Conservation (phyloP, 2,329 filamentous ascomycete species). For the Furcasterigmium furcatum region DNA sequence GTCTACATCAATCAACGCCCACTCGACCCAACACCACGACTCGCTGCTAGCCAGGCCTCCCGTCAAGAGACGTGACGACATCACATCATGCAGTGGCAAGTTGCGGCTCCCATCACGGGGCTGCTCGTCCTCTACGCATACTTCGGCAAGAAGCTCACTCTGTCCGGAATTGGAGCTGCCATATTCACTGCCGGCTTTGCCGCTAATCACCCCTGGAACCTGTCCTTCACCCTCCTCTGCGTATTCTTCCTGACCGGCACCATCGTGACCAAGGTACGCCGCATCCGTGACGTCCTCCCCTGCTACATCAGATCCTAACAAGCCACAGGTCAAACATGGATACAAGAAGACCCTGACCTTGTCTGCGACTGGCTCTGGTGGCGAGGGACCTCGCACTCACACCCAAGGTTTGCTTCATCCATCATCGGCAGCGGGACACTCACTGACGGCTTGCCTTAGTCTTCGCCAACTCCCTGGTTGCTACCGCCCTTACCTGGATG, state of each 20-base stretch:
- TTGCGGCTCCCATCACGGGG: constrained; percentile 53
- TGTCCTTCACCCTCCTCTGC: constrained; percentile 81
- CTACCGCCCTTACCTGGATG: constrained; percentile 60
- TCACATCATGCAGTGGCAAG: constrained; percentile 1
- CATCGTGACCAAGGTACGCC: constrained; percentile 70
- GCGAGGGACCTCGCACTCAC: constrained; percentile 80
- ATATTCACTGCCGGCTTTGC: constrained; percentile 47
- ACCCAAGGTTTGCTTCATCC: constrained; percentile 58
- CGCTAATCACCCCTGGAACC: constrained; percentile 86
- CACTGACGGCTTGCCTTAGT: constrained; percentile 38
- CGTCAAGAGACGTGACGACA: not conserved
- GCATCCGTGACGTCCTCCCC: not conserved
- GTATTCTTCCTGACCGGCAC: constrained; percentile 88
- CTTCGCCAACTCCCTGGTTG: constrained; percentile 81
- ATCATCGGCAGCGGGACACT: not conserved
- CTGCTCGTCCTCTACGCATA: constrained; percentile 65
- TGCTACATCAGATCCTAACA: not conserved
- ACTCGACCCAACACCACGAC: too few relatives aligned
- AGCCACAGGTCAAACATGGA: constrained; percentile 74
- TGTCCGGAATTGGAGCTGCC: constrained; percentile 20
- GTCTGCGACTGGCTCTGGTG: constrained; percentile 70
- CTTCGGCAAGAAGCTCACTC: constrained; percentile 65
- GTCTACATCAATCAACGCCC: too few relatives aligned
- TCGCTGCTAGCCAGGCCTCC: too few relatives aligned
- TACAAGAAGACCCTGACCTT: constrained; percentile 81